Percentiles rank a stretch among this genome's conserved stretches.
These are phyloP conservation scores for Candida argentea DNA, from an alignment of 805 yeast species.

Conservation along the genomic window DNA sequence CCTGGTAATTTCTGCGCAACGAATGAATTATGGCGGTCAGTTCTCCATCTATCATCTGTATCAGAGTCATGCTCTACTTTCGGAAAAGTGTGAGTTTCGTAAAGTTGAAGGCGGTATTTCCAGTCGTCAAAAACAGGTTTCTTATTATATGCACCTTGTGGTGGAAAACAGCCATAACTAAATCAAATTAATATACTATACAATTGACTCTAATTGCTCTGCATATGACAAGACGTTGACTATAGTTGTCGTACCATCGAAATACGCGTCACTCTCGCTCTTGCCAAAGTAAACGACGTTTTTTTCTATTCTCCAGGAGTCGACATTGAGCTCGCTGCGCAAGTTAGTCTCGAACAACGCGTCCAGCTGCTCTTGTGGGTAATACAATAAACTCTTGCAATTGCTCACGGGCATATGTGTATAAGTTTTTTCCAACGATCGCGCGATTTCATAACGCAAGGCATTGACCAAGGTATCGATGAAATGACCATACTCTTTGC, in stretches of 20 bases:
- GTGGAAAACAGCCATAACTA: too few species aligned
- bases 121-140: not conserved
- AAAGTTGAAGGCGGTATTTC: too few species aligned
- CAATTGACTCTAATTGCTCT: constrained; percentile 83
- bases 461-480: constrained; percentile 68
- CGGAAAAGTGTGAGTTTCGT: too few species aligned
- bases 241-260: constrained; percentile 32
- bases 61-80: too few species aligned
- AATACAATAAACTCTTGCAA: constrained; percentile 70
- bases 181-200: constrained; percentile 35
- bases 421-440: constrained; percentile 74
- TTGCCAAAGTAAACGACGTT: constrained; percentile 44
- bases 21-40: too few species aligned
- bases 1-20: too few species aligned
- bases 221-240: constrained; percentile 81
- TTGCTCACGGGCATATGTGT: constrained; percentile 67
- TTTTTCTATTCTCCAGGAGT: constrained; percentile 48
- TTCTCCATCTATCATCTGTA: too few species aligned
- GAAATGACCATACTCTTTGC: constrained; percentile 70
- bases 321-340: constrained; percentile 24
- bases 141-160: not conserved
- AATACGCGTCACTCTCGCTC: constrained; percentile 36
- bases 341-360: constrained; percentile 20
- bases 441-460: constrained; percentile 77
- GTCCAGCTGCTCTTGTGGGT: constrained; percentile 36